Conservation (phyloP, 2,329 filamentous ascomycete genomes). For the Ophiostoma australiae region DNA sequence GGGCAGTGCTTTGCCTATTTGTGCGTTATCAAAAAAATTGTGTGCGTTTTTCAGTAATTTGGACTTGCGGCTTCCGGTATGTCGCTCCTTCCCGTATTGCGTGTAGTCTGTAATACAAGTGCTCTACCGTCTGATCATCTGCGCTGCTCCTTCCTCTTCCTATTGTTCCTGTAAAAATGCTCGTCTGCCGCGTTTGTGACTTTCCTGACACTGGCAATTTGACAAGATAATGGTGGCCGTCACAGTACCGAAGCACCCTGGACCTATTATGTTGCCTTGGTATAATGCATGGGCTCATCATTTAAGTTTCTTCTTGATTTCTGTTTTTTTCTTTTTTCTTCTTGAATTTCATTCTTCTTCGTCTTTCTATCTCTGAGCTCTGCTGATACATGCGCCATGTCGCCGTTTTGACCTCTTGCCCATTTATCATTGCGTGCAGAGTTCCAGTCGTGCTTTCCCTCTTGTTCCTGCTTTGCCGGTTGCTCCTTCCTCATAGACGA, state of each 20-base stretch:
- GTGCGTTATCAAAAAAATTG: neutral
- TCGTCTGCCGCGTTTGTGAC: neutral
- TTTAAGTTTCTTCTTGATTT: neutral
- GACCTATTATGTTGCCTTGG: neutral
- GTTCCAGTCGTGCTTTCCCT: neutral
- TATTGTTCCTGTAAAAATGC: neutral
- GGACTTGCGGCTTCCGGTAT: neutral
- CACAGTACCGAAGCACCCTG: neutral
- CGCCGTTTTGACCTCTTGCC: neutral
- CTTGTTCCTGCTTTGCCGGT: neutral
- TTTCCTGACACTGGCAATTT: neutral
- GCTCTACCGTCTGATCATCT: neutral
- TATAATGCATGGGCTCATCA: neutral
- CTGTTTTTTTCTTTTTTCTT: too few relatives aligned
- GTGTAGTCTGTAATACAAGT: neutral
- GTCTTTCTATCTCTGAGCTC: neutral
- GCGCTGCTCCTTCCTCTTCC: slow-evolving; percentile 3
- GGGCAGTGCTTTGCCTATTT: neutral
- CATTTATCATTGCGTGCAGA: neutral
- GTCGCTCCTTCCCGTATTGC: neutral
- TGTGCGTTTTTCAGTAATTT: neutral
- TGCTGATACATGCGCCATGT: neutral
- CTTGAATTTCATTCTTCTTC: too few relatives aligned
- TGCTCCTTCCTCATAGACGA: neutral
- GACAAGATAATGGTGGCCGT: neutral